These are phyloP conservation scores for Lodderomyces elongisporus DNA, from an alignment of 1,139 yeast species.

Conservation along the genomic window DNA sequence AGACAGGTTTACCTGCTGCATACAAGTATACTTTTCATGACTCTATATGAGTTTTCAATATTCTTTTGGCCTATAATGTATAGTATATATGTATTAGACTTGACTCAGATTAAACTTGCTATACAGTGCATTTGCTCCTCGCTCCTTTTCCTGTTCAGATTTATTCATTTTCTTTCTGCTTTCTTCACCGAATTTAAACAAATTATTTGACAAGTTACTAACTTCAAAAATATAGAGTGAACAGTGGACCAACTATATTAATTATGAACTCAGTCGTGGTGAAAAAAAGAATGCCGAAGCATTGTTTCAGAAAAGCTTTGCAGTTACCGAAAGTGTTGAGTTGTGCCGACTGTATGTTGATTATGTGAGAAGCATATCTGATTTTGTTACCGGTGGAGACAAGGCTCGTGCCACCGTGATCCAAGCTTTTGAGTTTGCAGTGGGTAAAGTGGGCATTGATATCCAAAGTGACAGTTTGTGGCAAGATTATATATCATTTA, in stretches of 20 bases:
- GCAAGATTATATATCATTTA: slow-evolving; percentile 78
- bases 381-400: slow-evolving; percentile 78
- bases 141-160: no score
- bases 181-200: no score
- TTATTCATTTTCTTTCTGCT: no score
- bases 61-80: no score
- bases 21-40: no score
- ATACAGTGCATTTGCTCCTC: no score
- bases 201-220: not conserved
- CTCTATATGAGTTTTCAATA: no score
- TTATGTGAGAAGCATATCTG: slow-evolving; percentile 76
- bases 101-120: no score
- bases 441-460: slow-evolving; percentile 75
- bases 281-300: slow-evolving; percentile 66
- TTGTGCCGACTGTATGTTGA: slow-evolving; percentile 73
- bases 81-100: no score
- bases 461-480: slow-evolving; percentile 68
- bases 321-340: slow-evolving; percentile 54
- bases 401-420: slow-evolving; percentile 71
- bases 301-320: slow-evolving; percentile 58
- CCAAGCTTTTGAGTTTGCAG: slow-evolving; percentile 82
- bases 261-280: slow-evolving; percentile 61
- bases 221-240: slow-evolving; percentile 33
- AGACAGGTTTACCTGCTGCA: no score
- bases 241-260: slow-evolving; percentile 71